phyloP scores from a whole-genome alignment of 1,139 yeast genomes.

The Tardiomyces digboiensis region DNA sequence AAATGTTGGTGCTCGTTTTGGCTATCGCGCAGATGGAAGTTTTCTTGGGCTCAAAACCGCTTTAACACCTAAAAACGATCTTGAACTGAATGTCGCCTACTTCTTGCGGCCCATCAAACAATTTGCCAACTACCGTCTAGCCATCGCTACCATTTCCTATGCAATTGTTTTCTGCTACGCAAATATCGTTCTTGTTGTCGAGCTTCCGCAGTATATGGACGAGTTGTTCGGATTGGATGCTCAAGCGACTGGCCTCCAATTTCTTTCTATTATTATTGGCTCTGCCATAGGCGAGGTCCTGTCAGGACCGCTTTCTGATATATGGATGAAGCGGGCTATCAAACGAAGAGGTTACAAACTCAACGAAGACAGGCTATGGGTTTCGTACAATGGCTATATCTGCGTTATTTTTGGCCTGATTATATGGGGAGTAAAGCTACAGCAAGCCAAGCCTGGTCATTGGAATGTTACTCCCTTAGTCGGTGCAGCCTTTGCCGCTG shows the following conservation, averaged over 20 bases:
- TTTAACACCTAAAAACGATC: not conserved
- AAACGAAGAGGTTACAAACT: constrained; percentile 12
- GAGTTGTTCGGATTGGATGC: constrained; percentile 18
- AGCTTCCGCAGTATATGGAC: constrained; percentile 22
- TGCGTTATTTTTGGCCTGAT: constrained; percentile 21
- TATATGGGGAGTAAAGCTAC: constrained; percentile 21
- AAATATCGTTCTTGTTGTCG: constrained; percentile 22
- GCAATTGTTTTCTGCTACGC: constrained; percentile 21
- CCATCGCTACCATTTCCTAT: constrained; percentile 4
- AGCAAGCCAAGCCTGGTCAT: constrained; percentile 15
- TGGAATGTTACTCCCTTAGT: constrained; percentile 24
- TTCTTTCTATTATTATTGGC: constrained; percentile 21
- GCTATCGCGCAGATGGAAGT: not conserved
- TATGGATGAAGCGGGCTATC: constrained; percentile 19
- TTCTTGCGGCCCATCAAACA: constrained; percentile 4
- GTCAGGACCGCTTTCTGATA: constrained; percentile 23
- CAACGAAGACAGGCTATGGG: constrained; percentile 20
- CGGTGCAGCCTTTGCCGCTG: constrained; percentile 23
- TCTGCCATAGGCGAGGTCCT: constrained; percentile 21
- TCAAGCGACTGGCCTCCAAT: constrained; percentile 22
- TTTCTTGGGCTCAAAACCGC: constrained; percentile 1
- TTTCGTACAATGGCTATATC: constrained; percentile 20
- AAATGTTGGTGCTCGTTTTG: not conserved
- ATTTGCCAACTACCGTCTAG: constrained; percentile 7
- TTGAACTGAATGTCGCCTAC: not conserved